Evolutionary conservation across 352 stramenopile species (phyloP).

Genomic region (Pythium sp.): DNA sequence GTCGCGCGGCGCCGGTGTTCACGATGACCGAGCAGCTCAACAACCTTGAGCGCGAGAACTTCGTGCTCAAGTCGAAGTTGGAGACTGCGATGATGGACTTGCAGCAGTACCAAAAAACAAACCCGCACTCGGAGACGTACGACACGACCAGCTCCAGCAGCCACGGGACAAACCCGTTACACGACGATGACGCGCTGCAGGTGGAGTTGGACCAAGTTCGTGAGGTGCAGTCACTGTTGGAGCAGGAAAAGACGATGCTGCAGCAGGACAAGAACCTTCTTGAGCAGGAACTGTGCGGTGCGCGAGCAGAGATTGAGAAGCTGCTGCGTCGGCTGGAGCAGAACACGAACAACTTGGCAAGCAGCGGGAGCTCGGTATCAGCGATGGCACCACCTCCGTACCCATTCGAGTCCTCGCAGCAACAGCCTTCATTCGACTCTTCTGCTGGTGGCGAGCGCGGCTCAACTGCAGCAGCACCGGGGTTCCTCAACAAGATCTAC

Average conservation of each 20-base stretch:
- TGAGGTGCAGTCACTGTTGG: constrained; percentile 17
- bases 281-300: constrained; percentile 34
- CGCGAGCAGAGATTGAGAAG: constrained; percentile 33
- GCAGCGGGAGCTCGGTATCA: neutral
- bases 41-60: constrained; percentile 71
- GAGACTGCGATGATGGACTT: constrained; percentile 34
- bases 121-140: constrained; percentile 30
- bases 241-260: constrained; percentile 28
- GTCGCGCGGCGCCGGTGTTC: constrained; percentile 37
- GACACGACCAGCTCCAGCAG: constrained; percentile 53
- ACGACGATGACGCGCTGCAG: constrained; percentile 5
- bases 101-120: constrained; percentile 33
- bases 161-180: constrained; percentile 1
- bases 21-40: constrained; percentile 78
- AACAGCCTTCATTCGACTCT: constrained; percentile 2
- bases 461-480: constrained; percentile 21
- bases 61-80: constrained; percentile 60
- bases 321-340: constrained; percentile 31
- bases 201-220: constrained; percentile 46
- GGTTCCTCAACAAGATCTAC: constrained; percentile 82
- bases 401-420: constrained; percentile 7
- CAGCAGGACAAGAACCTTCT: constrained; percentile 27
- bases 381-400: constrained; percentile 7
- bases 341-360: constrained; percentile 2
- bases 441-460: constrained; percentile 8